Evolutionary conservation across 495 filamentous ascomycete species (phyloP), one percentile per base, ranked within the genome.

Genomic region (Physcia stellaris): DNA sequence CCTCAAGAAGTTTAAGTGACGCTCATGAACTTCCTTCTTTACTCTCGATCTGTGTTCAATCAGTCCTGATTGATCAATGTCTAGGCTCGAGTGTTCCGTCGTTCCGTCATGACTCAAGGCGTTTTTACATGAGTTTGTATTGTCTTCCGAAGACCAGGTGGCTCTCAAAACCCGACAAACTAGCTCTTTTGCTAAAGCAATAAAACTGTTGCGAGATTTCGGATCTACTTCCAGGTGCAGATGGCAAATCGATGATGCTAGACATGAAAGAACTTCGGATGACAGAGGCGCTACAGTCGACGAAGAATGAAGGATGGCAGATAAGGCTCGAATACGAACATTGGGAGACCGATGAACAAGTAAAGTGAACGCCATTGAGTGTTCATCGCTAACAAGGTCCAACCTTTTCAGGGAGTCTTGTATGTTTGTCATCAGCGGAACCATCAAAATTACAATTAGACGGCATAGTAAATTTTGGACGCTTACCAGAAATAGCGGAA

Each of bases 161-260:
- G 35, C 7, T 39, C 24, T 10, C 29, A 15, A 15, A 22, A 50
- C n/a, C 32, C 35, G 73, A 23, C 77, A 67, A 26, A 83, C 69
- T 44, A 93, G 67, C 37, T 72, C 71, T 13, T 73, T 77, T 11
- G 77, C 72, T 35, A 76, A 55, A 24, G 73, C 70, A 37, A 87
- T 61, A 2, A 86, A 62, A 43, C 90, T 83, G 27, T 84, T 76
- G 35, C 88, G 71, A 42, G 81, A 70, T 45, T 86, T 80, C 6
- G 88, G 73, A 48, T 94, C 83, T n/a, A 79, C 75, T 42, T 94
- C 86, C 3, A 78, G 70, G 57, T 86, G 76, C 35, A 92, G 73
- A 2, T 74, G 66, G 2, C 71, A 64, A 0, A 95, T 58, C 24
- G 77, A 68, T 28, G 52, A 59, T 27, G 70, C 58, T 18, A 94